Base-by-base conservation (phyloP, 306 rosid genomes). In the Vigna trinervia region DNA sequence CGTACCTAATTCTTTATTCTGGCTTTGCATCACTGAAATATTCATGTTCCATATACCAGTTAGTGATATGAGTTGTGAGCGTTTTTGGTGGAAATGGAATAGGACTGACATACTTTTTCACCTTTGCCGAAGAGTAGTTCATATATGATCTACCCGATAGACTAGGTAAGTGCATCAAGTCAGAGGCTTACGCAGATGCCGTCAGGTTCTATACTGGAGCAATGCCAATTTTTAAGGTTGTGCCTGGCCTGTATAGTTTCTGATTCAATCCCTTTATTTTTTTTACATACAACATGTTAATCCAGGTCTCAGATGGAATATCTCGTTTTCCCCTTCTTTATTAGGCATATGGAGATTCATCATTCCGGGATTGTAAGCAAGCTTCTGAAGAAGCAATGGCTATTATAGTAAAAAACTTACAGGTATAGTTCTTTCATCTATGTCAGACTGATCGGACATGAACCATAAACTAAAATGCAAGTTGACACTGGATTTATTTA, bases 371-470 rank as follows among this genome's bases (percentile, higher is more conserved):
- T 48, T 95, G 97, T 84, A 90, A 91, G 89, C 88, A 76, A 79
- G 97, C 97, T 66, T 95, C 97, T 77, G 97, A 92, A 87, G 97
- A 90, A 87, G 96, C 92, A 45, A 86, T 92, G n/a, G 74, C 93
- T 46, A 79, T 78, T 71, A 83, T 90, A 85, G 78, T 88, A 65
- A 89, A 87, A 84, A 92, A 88, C 74, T 85, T 92, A 81, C 92
- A 95, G 96, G 97, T 90, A 75, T 75, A 74, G 2, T 77, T 59
- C 60, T 72, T 73, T 80, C 32, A 60, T 81, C 63, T 78, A 28
- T 57, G 48, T 48, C 43, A 23, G 15, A 61, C 26, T 66, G 34
- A 56, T 64, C 47, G 62, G 62, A 67, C 20, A 19, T 48, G 60
- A 7, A 36, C 46, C 38, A 53, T 71, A 26, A 6, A 13, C 47